Evolutionary conservation across 225 moss, liverwort and hornwort genomes (phyloP), one percentile per base, ranked within the genome.

Genomic region (Lunularia cruciata): DNA sequence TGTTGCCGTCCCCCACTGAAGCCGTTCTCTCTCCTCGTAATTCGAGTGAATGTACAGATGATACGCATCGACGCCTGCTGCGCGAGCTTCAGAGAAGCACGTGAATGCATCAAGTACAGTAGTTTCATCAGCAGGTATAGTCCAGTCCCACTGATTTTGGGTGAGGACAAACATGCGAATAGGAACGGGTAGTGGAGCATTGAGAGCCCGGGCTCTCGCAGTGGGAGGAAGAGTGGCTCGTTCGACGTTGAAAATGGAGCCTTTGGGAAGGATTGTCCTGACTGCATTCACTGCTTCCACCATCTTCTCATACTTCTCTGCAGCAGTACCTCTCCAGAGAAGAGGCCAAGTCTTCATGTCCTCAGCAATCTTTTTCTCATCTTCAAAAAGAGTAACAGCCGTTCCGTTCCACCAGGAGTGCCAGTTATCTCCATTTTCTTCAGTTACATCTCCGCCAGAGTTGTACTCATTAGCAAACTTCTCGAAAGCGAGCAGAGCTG

Each of bases 191-290:
- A 15, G 6, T 3, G 54, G 18, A 0, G 36, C 11, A 16, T 38
- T 36, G 38, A 68, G 51, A 5, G 68, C 68, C 25, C 55, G 53
- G 18, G 68, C 26, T 53, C 68, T 36, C 15, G 68, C 68, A 0
- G 68, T 13, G 11, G 68, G 53, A 26, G 68, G 68, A 27, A 68
- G 68, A 15, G 14, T 55, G 53, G 53, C 68, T 14, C 37, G 54
- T 25, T 68, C 68, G 25, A 68, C 68, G 6, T 0, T 37, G 68
- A 68, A 68, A 5, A 68, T n/a, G 5, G 68, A 68, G 39, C 68
- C 68, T 25, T 38, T 53, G 2, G 55, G 55, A 4, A 53, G 55
- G 0, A 36, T 55, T 8, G 38, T 7, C 5, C 51, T 68, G 5
- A 68, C 53, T 11, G 36, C 35, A 11, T 56, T 54, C 54, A 68